Percentiles rank a stretch among this genome's conserved stretches.
phyloP scores from a whole-genome alignment of 176 grass and related monocot genomes.

The Olyra latifolia region DNA sequence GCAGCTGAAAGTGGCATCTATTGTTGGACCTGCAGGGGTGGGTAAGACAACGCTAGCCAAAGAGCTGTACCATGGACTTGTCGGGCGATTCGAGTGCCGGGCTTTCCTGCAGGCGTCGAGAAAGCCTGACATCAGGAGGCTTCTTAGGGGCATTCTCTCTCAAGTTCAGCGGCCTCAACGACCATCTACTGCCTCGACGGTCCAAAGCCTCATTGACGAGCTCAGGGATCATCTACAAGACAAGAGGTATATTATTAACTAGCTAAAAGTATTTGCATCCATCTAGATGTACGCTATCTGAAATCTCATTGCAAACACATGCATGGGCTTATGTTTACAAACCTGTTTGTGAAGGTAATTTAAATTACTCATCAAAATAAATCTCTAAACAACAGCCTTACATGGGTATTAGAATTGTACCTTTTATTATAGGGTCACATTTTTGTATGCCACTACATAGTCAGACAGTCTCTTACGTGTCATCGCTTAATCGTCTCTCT shows the following conservation, averaged over 20 bases:
- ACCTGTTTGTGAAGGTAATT: no score
- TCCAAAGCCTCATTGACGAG: background rate
- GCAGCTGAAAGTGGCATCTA: background rate
- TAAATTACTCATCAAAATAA: no score
- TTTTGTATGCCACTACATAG: no score
- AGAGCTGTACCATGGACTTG: background rate
- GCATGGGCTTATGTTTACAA: no score
- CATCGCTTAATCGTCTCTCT: no score
- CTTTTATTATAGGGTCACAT: no score
- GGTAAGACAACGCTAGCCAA: constrained; percentile 27
- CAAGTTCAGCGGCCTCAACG: background rate
- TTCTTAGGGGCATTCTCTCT: background rate
- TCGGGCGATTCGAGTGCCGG: background rate
- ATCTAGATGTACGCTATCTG: background rate
- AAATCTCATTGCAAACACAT: no score
- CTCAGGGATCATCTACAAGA: background rate
- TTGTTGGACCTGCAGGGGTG: constrained; percentile 16
- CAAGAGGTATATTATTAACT: background rate
- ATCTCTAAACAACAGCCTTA: no score
- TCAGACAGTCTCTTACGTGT: no score
- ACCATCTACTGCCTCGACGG: background rate
- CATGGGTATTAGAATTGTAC: no score
- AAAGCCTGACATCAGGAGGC: constrained; percentile 8
- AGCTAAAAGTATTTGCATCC: background rate
- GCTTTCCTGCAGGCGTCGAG: background rate